Base-by-base conservation (phyloP, 805 yeast species). In the Starmera caribaea region DNA sequence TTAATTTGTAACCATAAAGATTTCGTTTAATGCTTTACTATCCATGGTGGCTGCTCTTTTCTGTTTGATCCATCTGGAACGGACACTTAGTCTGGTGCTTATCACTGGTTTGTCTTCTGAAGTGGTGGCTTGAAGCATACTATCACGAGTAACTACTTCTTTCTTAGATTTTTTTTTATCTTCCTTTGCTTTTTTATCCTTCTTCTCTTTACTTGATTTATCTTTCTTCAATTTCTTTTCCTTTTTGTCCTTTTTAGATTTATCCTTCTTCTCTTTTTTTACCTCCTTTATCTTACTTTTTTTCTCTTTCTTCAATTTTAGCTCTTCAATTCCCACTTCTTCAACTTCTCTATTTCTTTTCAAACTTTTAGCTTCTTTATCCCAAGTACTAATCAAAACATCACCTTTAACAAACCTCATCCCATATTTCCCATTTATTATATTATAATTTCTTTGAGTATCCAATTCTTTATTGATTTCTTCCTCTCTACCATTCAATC, bases 1-100 rank as follows among this genome's bases (percentile, higher is more conserved):
- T 46, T 58, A 66, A 45, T 68, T 72, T 24, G 81, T 67, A 36
- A 88, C 75, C 97, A 90, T 90, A 56, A 90, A 85, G 42, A 90
- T 90, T 61, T 90, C 97, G 50, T 85, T 87, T 45, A 90, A 69
- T 12, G 96, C 88, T 58, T 86, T 79, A 3, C 82, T 73, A 57
- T 90, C 97, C 79, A 82, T 75, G 0, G 89, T 87, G 2, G 97
- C 90, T 10, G 95, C 92, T 51, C 92, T 73, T 58, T 90, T 90
- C 58, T 88, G 95, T 48, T 73, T 81, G 40, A 90, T 89, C 81
- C 87, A 89, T 58, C 76, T 81, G 16, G 94, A 79, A 58, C 97
- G 74, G 4, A 83, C 83, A 1, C 94, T 79, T 37, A 77, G 57
- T 52, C 83, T 69, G n/a, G 81, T 71, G 11, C 72, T 49, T 1